Evolutionary conservation across 257 asterid species (phyloP), one percentile per base, ranked within the genome.

Genomic region (Plantago ovata): DNA sequence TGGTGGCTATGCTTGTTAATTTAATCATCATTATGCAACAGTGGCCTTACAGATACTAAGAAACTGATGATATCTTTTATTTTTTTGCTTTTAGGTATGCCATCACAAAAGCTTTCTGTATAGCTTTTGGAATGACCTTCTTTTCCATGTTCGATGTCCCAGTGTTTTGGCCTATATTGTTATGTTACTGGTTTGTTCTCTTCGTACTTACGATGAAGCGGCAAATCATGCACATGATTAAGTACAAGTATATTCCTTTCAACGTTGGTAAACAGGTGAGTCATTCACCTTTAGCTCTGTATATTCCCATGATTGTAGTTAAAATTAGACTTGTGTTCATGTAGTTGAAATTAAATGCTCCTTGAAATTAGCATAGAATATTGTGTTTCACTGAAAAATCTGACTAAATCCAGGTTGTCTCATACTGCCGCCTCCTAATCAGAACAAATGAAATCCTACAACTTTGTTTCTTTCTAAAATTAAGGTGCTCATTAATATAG

Each of bases 81-180:
- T 47, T 52, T 11, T 71, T 56, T 61, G 38, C 23, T 65, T 68
- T 42, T 77, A 90, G 98, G 98, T 90, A 90, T 77, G 87, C 96
- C 62, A 79, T 90, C 75, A 90, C 96, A 10, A 90, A 87, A 79
- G 96, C 98, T 40, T 74, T 87, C 75, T 82, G 84, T 51, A 66
- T 87, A 43, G 95, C 95, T 56, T 84, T 90, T 68, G 48, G 64
- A 53, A 81, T 90, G 96, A 90, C 96, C 69, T 81, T 87, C 84
- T 87, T 90, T 59, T 84, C 96, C 41, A 58, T 87, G 68, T 90
- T 87, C 48, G 98, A 90, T 63, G 96, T 90, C 64, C 96, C 95
- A 4, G 98, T 84, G 51, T 90, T 87, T 69, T 90, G 98, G 98
- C 98, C 98, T 33, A 81, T 90, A 71, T 69, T 90, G 59, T 61